Evolutionary conservation across 73 alveolate genomes (phyloP).

Genomic region (Symbiodinium natans): DNA sequence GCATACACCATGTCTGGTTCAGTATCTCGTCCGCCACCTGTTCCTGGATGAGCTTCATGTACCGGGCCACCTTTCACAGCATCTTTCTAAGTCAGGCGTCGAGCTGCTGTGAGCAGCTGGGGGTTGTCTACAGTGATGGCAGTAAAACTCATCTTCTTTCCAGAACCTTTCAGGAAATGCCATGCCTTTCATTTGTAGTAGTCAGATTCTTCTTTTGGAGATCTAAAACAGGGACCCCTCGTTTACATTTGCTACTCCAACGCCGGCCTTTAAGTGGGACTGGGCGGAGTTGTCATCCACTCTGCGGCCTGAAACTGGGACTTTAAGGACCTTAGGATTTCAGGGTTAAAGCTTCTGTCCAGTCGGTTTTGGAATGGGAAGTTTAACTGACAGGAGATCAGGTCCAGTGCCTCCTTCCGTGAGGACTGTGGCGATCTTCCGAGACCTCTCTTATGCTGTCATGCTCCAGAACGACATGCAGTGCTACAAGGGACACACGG

Average conservation of each 20-base stretch:
- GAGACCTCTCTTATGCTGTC: constrained; percentile 35
- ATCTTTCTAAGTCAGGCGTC: not conserved
- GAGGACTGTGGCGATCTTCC: constrained; percentile 61
- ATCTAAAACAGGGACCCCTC: no score
- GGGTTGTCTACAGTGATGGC: no score
- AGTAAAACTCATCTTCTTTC: no score
- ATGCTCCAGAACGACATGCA: not conserved
- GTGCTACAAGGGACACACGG: no score
- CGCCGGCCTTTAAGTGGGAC: constrained; percentile 4
- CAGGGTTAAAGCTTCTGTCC: no score
- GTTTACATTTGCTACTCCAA: not conserved
- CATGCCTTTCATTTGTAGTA: no score
- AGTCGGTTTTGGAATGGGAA: no score
- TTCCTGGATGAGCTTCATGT: not conserved
- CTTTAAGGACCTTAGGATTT: not conserved
- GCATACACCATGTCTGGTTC: not conserved
- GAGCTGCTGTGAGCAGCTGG: no score
- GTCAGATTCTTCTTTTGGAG: no score
- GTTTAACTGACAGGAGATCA: no score
- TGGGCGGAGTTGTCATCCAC: constrained; percentile 59
- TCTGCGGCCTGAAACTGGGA: constrained; percentile 43
- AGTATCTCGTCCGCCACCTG: no score
- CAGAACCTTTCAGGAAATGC: no score
- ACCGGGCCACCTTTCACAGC: constrained; percentile 11
- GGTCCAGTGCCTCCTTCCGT: constrained; percentile 38